Evolutionary conservation across 2,329 filamentous ascomycete species (phyloP), one percentile per base, ranked within the genome.

Genomic region (Orbilia blumenaviensis): DNA sequence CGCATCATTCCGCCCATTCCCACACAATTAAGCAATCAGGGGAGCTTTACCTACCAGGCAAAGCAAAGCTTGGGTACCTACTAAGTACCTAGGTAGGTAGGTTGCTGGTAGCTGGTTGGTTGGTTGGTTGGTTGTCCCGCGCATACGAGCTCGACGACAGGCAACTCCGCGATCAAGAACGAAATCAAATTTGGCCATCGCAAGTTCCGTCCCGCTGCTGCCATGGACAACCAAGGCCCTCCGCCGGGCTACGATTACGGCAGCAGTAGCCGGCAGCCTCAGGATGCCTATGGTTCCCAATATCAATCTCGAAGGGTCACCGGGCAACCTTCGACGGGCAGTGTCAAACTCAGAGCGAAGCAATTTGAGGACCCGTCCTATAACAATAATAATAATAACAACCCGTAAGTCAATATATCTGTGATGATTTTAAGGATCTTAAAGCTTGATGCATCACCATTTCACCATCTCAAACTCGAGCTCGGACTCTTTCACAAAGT

Each of bases 211-310:
- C n/a, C 34, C 21, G 61, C 34, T 46, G 69, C 69, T 75, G 63
- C 66, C 72, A 76, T 76, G 72, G 72, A 76, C 64, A 76, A 76
- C 72, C 71, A 75, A 23, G 71, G 69, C 21, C 69, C 71, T 18
- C 72, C 72, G n/a, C 72, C 72, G n/a, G 72, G 58, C 32, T 76
- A 75, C 32, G 64, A 75, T 23, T 41, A 62, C 34, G 46, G 23
- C 21, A 38, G 69, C 29, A 46, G 63, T 25, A 63, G 64, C 44
- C 63, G 58, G 6, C 61, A 34, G 27, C 44, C 42, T 32, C 69
- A 62, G 8, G 67, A 72, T 64, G 41, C 27, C 23, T 73, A 66
- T 23, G 38, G 21, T 21, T 44, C 58, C 27, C 52, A 74, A 34
- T 50, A 74, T 48, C 68, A 73, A 34, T 9, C 44, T 9, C 58